phyloP scores from a whole-genome alignment of 306 rosid genomes.

The Trifolium repens region DNA sequence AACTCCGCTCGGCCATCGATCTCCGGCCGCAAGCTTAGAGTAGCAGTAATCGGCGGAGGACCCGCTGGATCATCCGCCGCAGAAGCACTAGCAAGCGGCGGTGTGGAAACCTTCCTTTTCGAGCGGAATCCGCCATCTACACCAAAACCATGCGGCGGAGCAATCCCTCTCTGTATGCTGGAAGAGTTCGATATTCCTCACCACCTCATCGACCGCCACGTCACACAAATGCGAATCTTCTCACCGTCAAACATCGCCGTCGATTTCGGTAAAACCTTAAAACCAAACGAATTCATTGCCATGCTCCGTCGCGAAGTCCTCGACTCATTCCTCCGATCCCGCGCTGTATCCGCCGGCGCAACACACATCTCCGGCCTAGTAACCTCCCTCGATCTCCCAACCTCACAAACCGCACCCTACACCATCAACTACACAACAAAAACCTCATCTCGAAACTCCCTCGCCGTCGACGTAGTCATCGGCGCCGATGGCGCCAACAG shows the following conservation, averaged over 20 bases:
- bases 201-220: slow-evolving; percentile 82
- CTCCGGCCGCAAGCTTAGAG: slow-evolving; percentile 80
- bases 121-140: slow-evolving; percentile 70
- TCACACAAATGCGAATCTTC: slow-evolving; percentile 71
- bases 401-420: slow-evolving; percentile 53
- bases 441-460: slow-evolving; percentile 40
- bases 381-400: slow-evolving; percentile 63
- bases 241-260: slow-evolving; percentile 91
- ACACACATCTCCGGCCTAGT: slow-evolving; percentile 65
- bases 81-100: slow-evolving; percentile 80
- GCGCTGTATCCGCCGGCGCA: slow-evolving; percentile 72
- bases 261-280: slow-evolving; percentile 83
- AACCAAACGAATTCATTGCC: slow-evolving; percentile 77
- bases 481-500: slow-evolving; percentile 91
- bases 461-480: slow-evolving; percentile 82
- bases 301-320: slow-evolving; percentile 94
- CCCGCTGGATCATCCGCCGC: slow-evolving; percentile 95
- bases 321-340: slow-evolving; percentile 82
- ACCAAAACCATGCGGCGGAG: slow-evolving; percentile 97
- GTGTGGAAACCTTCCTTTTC: slow-evolving; percentile 76
- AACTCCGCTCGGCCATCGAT: slow-evolving; percentile 50
- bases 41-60: slow-evolving; percentile 87
- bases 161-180: slow-evolving; percentile 94
- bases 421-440: slow-evolving; percentile 59
- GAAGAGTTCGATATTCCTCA: slow-evolving; percentile 78